Conservation (phyloP, 164 flowering plant species). For the Kalanchoe fedtschenkoi region DNA sequence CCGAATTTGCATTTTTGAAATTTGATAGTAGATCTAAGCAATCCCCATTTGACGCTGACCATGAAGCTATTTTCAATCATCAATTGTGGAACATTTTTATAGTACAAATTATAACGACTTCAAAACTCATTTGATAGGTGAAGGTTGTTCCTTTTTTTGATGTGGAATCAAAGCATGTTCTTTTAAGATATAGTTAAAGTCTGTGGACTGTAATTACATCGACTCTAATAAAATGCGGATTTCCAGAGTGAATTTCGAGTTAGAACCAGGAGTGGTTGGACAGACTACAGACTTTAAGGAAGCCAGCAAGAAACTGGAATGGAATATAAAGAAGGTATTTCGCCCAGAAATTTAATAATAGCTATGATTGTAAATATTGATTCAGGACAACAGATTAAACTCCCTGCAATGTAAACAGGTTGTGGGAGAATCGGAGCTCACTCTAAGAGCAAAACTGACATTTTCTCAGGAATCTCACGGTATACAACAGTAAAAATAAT, state of each 20-base stretch:
- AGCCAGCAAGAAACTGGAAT: conserved; percentile 74
- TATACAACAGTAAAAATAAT: conserved; percentile 14
- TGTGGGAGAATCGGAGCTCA: conserved; percentile 90
- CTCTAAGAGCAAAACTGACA: conserved; percentile 80
- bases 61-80: neutral
- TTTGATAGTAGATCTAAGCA: neutral
- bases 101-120: neutral
- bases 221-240: neutral
- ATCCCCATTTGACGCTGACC: neutral
- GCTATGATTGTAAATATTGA: neutral
- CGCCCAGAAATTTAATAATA: neutral
- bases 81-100: neutral
- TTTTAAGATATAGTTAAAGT: neutral
- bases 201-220: neutral
- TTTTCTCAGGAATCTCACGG: conserved; percentile 88
- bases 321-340: conserved; percentile 77
- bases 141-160: neutral
- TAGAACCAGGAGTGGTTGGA: conserved; percentile 87
- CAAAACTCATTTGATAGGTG: neutral
- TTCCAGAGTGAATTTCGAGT: conserved; percentile 76
- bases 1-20: neutral
- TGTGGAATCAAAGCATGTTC: neutral
- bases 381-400: conserved; percentile 4
- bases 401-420: conserved; percentile 33
- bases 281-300: conserved; percentile 89